phyloP scores from a whole-genome alignment of 1,284 basidiomycete species.

The Ceratobasidium sp. region DNA sequence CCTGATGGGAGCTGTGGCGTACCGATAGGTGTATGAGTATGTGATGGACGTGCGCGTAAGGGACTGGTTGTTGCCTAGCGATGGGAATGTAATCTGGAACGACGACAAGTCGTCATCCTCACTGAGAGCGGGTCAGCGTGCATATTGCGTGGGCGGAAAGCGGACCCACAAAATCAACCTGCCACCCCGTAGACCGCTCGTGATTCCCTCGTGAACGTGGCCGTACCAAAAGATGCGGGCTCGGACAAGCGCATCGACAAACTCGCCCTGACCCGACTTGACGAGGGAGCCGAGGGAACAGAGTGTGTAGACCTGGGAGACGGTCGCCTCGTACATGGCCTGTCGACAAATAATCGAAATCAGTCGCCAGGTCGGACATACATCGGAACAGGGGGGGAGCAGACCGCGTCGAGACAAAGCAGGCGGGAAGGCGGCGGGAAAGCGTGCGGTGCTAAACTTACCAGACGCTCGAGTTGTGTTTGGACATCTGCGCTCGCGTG shows the following conservation, averaged over 20 bases:
- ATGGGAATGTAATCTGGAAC: slow-evolving; percentile 75
- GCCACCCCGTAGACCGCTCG: slow-evolving; percentile 81
- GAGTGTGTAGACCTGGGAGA: slow-evolving; percentile 76
- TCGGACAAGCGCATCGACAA: slow-evolving; percentile 73
- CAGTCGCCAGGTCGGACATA: slow-evolving; percentile 10
- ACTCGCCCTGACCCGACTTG: slow-evolving; percentile 64
- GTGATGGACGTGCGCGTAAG: slow-evolving; percentile 55
- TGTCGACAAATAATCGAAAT: slow-evolving; percentile 47
- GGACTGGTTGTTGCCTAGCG: slow-evolving; percentile 52
- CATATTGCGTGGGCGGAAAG: slow-evolving; percentile 37
- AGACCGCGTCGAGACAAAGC: not conserved
- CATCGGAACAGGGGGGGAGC: slow-evolving; percentile 8
- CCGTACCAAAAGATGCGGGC: slow-evolving; percentile 89
- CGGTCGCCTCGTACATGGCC: slow-evolving; percentile 71
- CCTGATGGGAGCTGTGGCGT: slow-evolving; percentile 74
- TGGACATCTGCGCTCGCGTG: slow-evolving; percentile 60
- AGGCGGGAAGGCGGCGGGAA: no score
- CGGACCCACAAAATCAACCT: slow-evolving; percentile 75
- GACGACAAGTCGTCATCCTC: slow-evolving; percentile 75
- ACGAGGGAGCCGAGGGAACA: slow-evolving; percentile 68
- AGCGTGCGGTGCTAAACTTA: slow-evolving; percentile 52
- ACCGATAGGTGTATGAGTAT: slow-evolving; percentile 59
- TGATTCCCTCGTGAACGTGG: slow-evolving; percentile 82
- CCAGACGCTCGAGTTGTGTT: slow-evolving; percentile 66
- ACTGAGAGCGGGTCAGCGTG: slow-evolving; percentile 55